Percentiles rank a stretch among this genome's conserved stretches.
Evolutionary conservation across 2,329 filamentous ascomycete genomes (phyloP).

Genomic region (Cucurbitaria berberidis): DNA sequence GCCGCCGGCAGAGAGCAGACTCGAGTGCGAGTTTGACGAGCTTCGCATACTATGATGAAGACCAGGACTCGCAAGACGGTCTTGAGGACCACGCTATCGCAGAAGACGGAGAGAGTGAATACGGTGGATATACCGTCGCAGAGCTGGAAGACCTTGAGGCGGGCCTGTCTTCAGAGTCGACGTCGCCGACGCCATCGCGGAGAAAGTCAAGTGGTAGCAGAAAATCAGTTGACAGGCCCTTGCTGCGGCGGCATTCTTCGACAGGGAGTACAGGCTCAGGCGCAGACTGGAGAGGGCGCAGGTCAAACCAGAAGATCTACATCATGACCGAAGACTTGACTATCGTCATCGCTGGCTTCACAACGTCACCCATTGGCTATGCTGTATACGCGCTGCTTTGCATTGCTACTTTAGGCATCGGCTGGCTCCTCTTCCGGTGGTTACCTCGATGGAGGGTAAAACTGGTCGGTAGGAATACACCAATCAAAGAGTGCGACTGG

Average conservation of each 20-base stretch:
- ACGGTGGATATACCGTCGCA: conserved; percentile 48
- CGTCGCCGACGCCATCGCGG: conserved; percentile 44
- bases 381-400: conserved; percentile 74
- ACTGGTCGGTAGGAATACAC: conserved; percentile 71
- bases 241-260: conserved; percentile 76
- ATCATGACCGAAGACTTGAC: conserved; percentile 93
- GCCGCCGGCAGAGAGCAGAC: conserved; percentile 77
- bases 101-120: conserved; percentile 42
- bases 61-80: conserved; percentile 61
- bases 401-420: conserved; percentile 73
- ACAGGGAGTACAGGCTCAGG: conserved; percentile 70
- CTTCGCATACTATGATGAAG: conserved; percentile 83
- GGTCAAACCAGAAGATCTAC: conserved; percentile 87
- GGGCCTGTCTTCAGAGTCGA: conserved; percentile 27
- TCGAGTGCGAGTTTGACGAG: conserved; percentile 72
- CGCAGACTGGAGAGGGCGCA: conserved; percentile 62
- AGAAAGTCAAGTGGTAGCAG: conserved; percentile 69
- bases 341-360: conserved; percentile 90
- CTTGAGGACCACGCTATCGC: conserved; percentile 41
- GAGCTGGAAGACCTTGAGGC: conserved; percentile 59
- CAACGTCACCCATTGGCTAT: conserved; percentile 74
- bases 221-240: conserved; percentile 63
- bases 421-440: conserved; percentile 87
- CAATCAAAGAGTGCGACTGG: conserved; percentile 82
- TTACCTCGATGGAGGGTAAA: conserved; percentile 84